These are phyloP conservation scores for Viridothelium virens DNA, from an alignment of 495 filamentous ascomycete genomes.

Conservation along the genomic window DNA sequence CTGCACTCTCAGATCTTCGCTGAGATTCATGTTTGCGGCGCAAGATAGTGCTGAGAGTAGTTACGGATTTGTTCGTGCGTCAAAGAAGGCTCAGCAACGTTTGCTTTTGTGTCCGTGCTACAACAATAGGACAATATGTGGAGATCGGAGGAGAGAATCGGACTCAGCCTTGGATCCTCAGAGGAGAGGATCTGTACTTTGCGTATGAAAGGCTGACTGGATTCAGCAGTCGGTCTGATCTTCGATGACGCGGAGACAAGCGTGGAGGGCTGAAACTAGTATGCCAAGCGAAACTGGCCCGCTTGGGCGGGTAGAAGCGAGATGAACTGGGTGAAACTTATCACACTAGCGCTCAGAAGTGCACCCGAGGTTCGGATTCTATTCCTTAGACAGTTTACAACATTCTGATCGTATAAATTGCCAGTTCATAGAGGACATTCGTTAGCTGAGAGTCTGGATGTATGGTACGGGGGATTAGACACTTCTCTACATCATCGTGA, in stretches of 20 bases:
- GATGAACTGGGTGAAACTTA: neutral
- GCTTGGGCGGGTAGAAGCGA: neutral
- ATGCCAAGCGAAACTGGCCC: neutral
- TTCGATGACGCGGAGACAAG: neutral
- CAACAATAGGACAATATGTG: neutral
- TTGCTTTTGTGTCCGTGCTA: neutral
- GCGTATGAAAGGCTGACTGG: neutral
- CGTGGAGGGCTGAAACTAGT: neutral
- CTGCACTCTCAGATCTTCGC: neutral
- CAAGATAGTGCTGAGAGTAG: neutral
- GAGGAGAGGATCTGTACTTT: neutral
- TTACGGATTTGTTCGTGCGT: neutral
- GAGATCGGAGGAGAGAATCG: neutral
- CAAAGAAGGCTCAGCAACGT: neutral
- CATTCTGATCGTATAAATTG: too few relatives aligned
- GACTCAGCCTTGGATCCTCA: neutral
- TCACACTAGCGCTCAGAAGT: neutral
- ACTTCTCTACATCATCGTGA: too few relatives aligned
- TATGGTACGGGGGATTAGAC: too few relatives aligned
- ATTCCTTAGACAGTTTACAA: too few relatives aligned
- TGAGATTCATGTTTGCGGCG: neutral
- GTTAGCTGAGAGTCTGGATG: too few relatives aligned
- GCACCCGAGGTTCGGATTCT: too few relatives aligned
- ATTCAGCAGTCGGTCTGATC: neutral
- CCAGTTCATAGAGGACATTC: too few relatives aligned